Base-by-base conservation (phyloP, 805 yeast species). In the Nakazawaea pomicola region DNA sequence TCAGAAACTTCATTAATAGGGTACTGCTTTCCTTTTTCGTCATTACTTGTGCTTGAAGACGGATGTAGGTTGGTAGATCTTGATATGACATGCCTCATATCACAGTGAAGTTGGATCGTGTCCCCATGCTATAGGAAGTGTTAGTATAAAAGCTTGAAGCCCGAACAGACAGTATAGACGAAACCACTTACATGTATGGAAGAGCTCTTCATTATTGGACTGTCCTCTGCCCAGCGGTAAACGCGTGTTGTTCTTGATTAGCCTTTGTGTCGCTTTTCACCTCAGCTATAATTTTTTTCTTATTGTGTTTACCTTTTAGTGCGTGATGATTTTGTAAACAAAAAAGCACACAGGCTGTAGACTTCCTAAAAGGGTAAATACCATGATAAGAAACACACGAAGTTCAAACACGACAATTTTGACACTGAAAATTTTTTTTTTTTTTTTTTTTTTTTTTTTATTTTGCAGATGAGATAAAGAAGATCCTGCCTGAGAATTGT, bases 1-100 rank as follows among this genome's bases (percentile, higher is more conserved):
- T 73, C 75, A n/a, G 53, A 55, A 30, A 72, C 55, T 39, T 65
- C 73, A 36, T 67, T 67, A 25, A 80, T 55, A 2, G 80, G 72
- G 42, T 60, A 65, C 10, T 53, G 36, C 31, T 47, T 8, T 8
- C 35, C 11, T 1, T 35, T 38, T 3, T 42, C 45, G 10, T 43
- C 33, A 12, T 42, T 35, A 16, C 44, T 37, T 28, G 42, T 50
- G 10, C 51, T 47, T 4, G 58, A 58, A 8, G 44, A 14, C 3
- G 40, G 20, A 9, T 18, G 15, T n/a, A 7, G 18, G 18, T 38
- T 32, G 5, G 23, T 14, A 9, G 37, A 24, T 11, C 23, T 31
- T 6, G 37, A 31, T 1, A 27, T 14, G 25, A 38, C 10, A 25
- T 38, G 37, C 8, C 17, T 27, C 21, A 32, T 14, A 15, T 38